Evolutionary conservation across 805 yeast genomes (phyloP).

Genomic region (Myxozyma udenii): DNA sequence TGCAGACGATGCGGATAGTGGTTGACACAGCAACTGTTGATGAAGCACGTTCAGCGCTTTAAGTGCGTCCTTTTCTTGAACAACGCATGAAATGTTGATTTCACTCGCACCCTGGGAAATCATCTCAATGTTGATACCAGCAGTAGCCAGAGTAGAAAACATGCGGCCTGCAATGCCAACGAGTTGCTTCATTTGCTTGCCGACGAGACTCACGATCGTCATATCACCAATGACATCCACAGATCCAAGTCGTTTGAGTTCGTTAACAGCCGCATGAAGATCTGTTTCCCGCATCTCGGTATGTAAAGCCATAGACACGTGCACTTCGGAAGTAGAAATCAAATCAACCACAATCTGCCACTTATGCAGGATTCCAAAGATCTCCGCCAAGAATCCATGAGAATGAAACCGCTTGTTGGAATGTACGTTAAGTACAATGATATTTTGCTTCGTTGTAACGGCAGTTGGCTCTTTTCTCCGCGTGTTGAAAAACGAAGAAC

Average conservation of each 20-base stretch:
- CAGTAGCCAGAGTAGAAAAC: conserved; percentile 92
- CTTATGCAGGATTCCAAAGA: conserved; percentile 80
- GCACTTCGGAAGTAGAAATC: conserved; percentile 95
- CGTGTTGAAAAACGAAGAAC: conserved; percentile 40
- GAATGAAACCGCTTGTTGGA: conserved; percentile 89
- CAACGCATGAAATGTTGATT: conserved; percentile 93
- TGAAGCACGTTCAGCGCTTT: conserved; percentile 87
- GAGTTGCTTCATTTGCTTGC: conserved; percentile 93
- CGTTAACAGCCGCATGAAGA: conserved; percentile 68
- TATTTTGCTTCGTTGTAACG: conserved; percentile 89
- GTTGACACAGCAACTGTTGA: conserved; percentile 53
- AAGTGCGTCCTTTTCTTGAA: conserved; percentile 74
- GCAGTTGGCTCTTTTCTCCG: conserved; percentile 68
- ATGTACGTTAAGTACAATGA: conserved; percentile 87
- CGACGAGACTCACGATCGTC: conserved; percentile 91
- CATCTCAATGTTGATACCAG: conserved; percentile 93
- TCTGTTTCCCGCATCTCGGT: conserved; percentile 51
- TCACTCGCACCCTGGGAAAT: conserved; percentile 98
- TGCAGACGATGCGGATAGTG: conserved; percentile 1
- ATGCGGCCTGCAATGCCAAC: conserved; percentile 96
- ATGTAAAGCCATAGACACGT: conserved; percentile 96
- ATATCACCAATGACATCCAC: conserved; percentile 84
- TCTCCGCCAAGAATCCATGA: conserved; percentile 91
- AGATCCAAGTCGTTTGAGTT: conserved; percentile 74
- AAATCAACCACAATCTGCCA: conserved; percentile 87